Conservation (phyloP, 805 yeast genomes). For the Barnettozyma wickerhamii region DNA sequence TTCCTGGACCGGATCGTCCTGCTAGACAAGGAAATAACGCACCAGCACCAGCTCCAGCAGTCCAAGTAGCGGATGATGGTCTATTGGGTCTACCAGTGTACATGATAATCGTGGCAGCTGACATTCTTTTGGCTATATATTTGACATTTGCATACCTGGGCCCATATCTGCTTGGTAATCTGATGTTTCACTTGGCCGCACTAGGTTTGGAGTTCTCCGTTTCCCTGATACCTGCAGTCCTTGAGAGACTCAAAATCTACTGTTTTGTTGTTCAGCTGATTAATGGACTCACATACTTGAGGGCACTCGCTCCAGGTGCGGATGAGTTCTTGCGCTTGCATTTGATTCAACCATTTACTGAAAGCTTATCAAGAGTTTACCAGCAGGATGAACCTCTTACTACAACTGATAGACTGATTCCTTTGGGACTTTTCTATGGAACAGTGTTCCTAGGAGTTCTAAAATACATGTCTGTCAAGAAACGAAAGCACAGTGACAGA, state of each 20-base stretch:
- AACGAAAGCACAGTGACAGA: constrained; percentile 24
- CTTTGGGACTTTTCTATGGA: constrained; percentile 33
- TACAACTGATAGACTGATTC: constrained; percentile 33
- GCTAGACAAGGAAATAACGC: background rate
- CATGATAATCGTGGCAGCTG: constrained; percentile 23
- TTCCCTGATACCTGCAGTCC: constrained; percentile 5
- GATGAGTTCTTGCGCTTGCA: constrained; percentile 2
- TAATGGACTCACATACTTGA: background rate
- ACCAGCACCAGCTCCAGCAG: background rate
- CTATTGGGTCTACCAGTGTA: constrained; percentile 14
- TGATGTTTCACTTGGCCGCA: constrained; percentile 19
- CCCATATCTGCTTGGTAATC: constrained; percentile 44
- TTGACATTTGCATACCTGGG: constrained; percentile 40
- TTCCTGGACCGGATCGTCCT: background rate
- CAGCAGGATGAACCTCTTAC: constrained; percentile 27
- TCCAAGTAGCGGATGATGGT: constrained; percentile 4
- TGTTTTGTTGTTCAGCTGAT: background rate
- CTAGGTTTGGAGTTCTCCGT: constrained; percentile 6
- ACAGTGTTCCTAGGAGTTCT: constrained; percentile 25
- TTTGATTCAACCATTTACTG: constrained; percentile 19
- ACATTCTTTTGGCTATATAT: constrained; percentile 30
- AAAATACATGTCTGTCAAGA: constrained; percentile 29
- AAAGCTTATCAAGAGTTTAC: constrained; percentile 18
- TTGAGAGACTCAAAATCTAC: background rate
- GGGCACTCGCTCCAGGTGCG: constrained; percentile 4